Evolutionary conservation across 1,139 yeast species (phyloP).

Genomic region (Saccharomycopsis hybrid): DNA sequence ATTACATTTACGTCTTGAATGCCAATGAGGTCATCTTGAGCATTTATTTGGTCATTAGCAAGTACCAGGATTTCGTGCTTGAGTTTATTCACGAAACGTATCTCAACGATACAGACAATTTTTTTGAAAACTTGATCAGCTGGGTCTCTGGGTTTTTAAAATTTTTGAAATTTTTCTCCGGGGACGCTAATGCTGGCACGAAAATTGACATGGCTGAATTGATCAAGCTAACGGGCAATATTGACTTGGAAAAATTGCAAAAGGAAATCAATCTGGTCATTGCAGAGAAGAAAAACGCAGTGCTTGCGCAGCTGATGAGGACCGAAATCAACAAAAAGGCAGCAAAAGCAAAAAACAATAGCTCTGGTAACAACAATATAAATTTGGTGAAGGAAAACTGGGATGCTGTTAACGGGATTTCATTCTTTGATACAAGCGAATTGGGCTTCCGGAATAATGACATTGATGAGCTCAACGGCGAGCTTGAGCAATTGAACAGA

Average conservation of each 20-base stretch:
- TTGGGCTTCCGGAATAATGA: constrained; percentile 11
- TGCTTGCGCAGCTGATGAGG: neutral
- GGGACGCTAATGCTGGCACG: neutral
- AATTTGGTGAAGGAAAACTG: constrained; percentile 12
- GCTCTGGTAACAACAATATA: neutral
- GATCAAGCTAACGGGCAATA: neutral
- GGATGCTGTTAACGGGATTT: constrained; percentile 14
- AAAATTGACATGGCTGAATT: constrained; percentile 13
- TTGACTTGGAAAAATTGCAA: constrained; percentile 6
- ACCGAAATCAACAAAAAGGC: constrained; percentile 4
- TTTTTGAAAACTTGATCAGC: constrained; percentile 17
- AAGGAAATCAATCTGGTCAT: constrained; percentile 12
- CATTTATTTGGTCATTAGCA: constrained; percentile 17
- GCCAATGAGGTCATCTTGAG: constrained; percentile 20
- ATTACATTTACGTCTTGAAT: constrained; percentile 15
- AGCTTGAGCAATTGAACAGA: constrained; percentile 10
- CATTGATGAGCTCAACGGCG: constrained; percentile 13
- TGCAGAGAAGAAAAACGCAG: constrained; percentile 1
- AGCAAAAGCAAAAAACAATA: neutral
- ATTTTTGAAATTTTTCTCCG: constrained; percentile 10
- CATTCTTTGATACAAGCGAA: constrained; percentile 8
- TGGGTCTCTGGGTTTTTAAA: constrained; percentile 14
- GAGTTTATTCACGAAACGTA: constrained; percentile 21
- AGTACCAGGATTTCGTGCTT: constrained; percentile 17
- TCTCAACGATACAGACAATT: constrained; percentile 18